Evolutionary conservation across 2,329 filamentous ascomycete genomes (phyloP), one percentile per base, ranked within the genome.

Genomic region (Exophiala sideris): DNA sequence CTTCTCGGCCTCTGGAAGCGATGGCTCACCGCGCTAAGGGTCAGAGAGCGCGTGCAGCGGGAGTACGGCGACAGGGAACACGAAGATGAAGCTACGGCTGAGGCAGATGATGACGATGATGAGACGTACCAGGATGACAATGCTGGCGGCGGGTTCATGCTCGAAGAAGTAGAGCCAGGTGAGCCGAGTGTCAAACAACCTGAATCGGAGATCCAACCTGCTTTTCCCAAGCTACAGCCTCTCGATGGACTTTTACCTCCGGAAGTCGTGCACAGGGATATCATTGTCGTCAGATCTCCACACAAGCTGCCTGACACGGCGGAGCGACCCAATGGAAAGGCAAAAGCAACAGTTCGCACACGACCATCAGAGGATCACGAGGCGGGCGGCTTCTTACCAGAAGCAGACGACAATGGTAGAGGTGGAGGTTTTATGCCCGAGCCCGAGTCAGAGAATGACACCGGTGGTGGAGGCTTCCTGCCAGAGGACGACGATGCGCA

Each of bases 1-100:
- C 74, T 77, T 18, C 67, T 86, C 48, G 72, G 72, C 9, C 58
- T 82, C 40, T 87, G 84, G 78, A 80, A 79, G 58, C 80, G 82
- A 38, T 80, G 84, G 38, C 70, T 84, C 50, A 70, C 80, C 18
- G 86, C 82, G 5, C 67, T 92, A 56, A 78, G 81, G 41, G 89
- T 96, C 39, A 78, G 84, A 29, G 83, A 91, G 67, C 79, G 87
- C 55, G 84, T 95, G 34, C 87, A 85, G 8, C 47, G 48, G 68
- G 80, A 72, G 24, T 82, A 82, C 64, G 70, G 66, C 6, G 59
- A 65, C 47, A 11, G 57, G 44, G 40, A 50, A 20, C 42, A 59
- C 2, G 58, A 60, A 5, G 29, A 41, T 10, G 39, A 48, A 7
- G 14, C 11, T 11, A 33, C 42, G 16, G 59, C 71, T 44, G 72